Evolutionary conservation across 371 early-diverging fungal genomes (phyloP), one percentile per base, ranked within the genome.

Genomic region (Mucor circinelloides): DNA sequence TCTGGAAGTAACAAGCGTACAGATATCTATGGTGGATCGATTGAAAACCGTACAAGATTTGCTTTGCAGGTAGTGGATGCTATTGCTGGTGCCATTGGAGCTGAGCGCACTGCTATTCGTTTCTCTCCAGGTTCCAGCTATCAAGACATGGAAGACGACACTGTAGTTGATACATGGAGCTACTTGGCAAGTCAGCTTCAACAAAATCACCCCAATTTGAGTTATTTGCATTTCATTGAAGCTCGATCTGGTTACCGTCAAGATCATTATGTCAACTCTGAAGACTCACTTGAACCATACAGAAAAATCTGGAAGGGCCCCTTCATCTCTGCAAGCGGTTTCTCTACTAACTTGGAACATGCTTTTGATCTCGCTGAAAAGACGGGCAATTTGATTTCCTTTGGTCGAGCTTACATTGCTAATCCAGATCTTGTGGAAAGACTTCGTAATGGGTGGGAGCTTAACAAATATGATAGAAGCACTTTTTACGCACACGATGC

Each of bases 1-100:
- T 61, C 64, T n/a, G 57, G 44, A 17, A 80, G 87, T 38, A 96
- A 96, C 78, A 68, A 86, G 28, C 63, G 66, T 31, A 69, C 70
- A 0, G 66, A 70, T 25, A 66, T 84, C 31, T 96, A 94, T 70
- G 91, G 90, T 57, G 93, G 93, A 0, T 82, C 87, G 0, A 82
- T 89, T 32, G 91, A 92, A 64, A 93, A 93, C 78, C 85, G 94
- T 21, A 75, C 78, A 10, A 81, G 93, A 6, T 83, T 94, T 64
- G 44, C 85, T 17, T 40, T 90, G 1, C 91, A 93, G 62, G 75
- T 84, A 1, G 70, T 87, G n/a, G 66, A 69, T 27, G 78, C 74
- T 2, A 83, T 92, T 23, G 81, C 87, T 23, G 62, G 73, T 10
- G 69, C 66, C 3, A 60, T 75, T 46, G 75, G 75, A 6, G 63